Base-by-base conservation (phyloP, 2,329 filamentous ascomycete genomes). In the Emmonsiellopsis sp. region DNA sequence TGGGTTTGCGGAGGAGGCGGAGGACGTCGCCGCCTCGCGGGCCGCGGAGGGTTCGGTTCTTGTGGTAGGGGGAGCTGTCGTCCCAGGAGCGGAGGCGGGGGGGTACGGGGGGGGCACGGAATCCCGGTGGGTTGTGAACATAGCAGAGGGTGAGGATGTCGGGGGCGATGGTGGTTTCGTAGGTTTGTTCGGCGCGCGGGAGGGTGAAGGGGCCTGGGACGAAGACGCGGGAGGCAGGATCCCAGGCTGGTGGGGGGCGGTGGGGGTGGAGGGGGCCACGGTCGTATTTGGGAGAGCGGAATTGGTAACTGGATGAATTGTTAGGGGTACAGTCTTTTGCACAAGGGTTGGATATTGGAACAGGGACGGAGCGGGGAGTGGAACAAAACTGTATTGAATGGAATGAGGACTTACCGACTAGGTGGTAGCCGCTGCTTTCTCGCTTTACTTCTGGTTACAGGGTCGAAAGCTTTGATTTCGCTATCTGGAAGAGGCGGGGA, bases 231-330 rank as follows among this genome's bases (percentile, higher is more conserved):
- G 93, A 95, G 31, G 86, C 81, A 0, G 91, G 91, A 64, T 96
- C 88, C 58, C 91, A 93, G 50, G 84, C 81, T 40, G 84, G 80
- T n/a, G 89, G 92, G 55, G 89, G 87, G 74, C 95, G 89, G 65
- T 96, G 84, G 50, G 93, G 93, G 69, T 97, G 91, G 26, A 97
- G 79, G 59, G 91, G 91, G 54, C 93, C 93, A 65, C 92, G 88
- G 71, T 95, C 85, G 79, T 91, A 98, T 75, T 92, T 93, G 58
- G 93, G 93, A 50, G 92, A 86, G 59, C 91, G 89, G 72, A 87
- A 97, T 73, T 95, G 88, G 75, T 97, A 98, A 79, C 92, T 95
- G 57, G 31, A 56, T 50, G 51, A 15, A 31, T 44, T 45, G 15
- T n/a, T 37, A 37, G 49, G 37, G 34, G 41, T 50, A 32, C 20